Percentiles rank a stretch among this genome's conserved stretches.
phyloP scores from a whole-genome alignment of 371 early-diverging fungal species.

The Syncephalastrum sp. region DNA sequence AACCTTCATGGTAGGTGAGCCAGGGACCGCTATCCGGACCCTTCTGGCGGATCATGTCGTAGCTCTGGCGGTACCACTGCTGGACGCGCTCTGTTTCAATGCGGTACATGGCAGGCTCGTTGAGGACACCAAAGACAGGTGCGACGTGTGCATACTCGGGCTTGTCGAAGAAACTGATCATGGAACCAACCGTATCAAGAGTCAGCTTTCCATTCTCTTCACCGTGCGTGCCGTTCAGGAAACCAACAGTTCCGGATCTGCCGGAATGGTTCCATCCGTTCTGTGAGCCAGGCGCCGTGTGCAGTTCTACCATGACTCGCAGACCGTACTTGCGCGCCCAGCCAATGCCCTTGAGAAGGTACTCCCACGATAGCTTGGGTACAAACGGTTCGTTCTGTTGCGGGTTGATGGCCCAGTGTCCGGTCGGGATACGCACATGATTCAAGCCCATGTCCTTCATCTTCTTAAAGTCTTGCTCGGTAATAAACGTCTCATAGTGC shows the following conservation, averaged over 20 bases:
- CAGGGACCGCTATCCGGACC: slow-evolving; percentile 34
- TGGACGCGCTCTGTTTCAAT: slow-evolving; percentile 17
- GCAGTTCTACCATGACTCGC: slow-evolving; percentile 74
- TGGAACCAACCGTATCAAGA: slow-evolving; percentile 29
- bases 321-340: slow-evolving; percentile 72
- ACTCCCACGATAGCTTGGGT: slow-evolving; percentile 51
- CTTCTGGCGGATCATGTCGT: slow-evolving; percentile 31
- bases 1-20: slow-evolving; percentile 49
- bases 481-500: slow-evolving; percentile 71
- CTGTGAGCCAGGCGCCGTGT: slow-evolving; percentile 78
- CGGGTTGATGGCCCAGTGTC: slow-evolving; percentile 67
- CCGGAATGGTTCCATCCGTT: slow-evolving; percentile 81
- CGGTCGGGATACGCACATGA: slow-evolving; percentile 75
- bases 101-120: slow-evolving; percentile 41
- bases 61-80: slow-evolving; percentile 35
- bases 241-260: slow-evolving; percentile 44
- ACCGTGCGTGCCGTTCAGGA: slow-evolving; percentile 43
- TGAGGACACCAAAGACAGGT: slow-evolving; percentile 55
- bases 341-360: slow-evolving; percentile 55
- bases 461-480: slow-evolving; percentile 65
- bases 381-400: slow-evolving; percentile 59
- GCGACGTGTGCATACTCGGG: slow-evolving; percentile 54
- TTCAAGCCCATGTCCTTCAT: slow-evolving; percentile 67
- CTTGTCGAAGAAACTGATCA: slow-evolving; percentile 37
- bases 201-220: slow-evolving; percentile 31